Evolutionary conservation across 2,329 filamentous ascomycete species (phyloP).

Genomic region (Davidsoniella eucalypti): DNA sequence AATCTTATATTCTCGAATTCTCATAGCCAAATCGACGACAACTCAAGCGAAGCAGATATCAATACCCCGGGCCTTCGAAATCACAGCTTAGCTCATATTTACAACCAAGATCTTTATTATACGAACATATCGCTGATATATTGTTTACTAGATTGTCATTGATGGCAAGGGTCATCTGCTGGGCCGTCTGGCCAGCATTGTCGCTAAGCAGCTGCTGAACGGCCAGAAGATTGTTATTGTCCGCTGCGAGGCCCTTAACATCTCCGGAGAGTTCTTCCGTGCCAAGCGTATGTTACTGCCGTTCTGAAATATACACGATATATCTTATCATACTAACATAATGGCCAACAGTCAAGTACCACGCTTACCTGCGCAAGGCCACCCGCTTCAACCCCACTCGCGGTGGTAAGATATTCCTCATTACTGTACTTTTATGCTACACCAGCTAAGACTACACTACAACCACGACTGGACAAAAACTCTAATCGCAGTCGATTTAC

Average conservation of each 20-base stretch:
- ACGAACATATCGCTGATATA: no score
- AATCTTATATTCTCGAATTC: no score
- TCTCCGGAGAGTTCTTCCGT: conserved; percentile 99
- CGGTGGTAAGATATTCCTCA: conserved; percentile 52
- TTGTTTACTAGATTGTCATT: conserved; percentile 62
- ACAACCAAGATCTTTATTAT: no score
- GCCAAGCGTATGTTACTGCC: conserved; percentile 77
- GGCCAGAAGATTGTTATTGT: conserved; percentile 99
- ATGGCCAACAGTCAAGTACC: conserved; percentile 81
- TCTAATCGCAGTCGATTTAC: conserved; percentile 16
- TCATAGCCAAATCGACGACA: background rate
- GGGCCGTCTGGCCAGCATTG: conserved; percentile 92
- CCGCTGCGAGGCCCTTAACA: conserved; percentile 98
- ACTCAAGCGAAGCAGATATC: background rate
- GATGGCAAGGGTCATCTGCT: conserved; percentile 99
- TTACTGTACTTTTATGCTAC: background rate
- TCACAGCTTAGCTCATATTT: no score
- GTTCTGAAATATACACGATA: background rate
- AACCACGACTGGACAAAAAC: conserved; percentile 19
- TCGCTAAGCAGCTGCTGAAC: conserved; percentile 97
- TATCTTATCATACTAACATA: background rate
- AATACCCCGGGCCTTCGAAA: background rate
- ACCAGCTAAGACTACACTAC: background rate
- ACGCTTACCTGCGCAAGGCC: conserved; percentile 99
- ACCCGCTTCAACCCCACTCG: conserved; percentile 99